Conservation (phyloP, 768 basidiomycete species). For the Sistotremastrum niveocremeum region DNA sequence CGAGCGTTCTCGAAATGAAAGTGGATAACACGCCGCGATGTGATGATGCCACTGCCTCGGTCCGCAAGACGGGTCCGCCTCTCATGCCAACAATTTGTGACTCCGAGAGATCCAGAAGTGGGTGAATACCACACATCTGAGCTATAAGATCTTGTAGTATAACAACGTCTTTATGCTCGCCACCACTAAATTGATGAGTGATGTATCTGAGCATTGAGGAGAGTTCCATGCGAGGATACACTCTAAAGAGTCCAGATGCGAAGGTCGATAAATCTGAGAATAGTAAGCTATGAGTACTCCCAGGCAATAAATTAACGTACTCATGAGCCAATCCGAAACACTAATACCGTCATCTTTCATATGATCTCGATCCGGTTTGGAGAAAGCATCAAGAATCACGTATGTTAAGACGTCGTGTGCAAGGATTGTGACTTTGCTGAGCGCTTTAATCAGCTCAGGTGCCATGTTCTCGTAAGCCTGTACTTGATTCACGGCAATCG, state of each 20-base stretch:
- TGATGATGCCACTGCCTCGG: conserved; percentile 74
- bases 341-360: conserved; percentile 90
- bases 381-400: conserved; percentile 73
- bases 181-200: conserved; percentile 76
- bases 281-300: conserved; percentile 9
- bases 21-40: conserved; percentile 50
- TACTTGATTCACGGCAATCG: conserved; percentile 81
- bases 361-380: conserved; percentile 66
- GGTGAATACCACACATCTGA: conserved; percentile 93
- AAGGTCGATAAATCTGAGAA: conserved; percentile 76
- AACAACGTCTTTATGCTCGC: conserved; percentile 76
- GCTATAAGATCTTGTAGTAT: conserved; percentile 87
- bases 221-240: conserved; percentile 65
- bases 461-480: conserved; percentile 95
- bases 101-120: conserved; percentile 79
- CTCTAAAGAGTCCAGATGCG: conserved; percentile 80
- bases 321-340: conserved; percentile 82
- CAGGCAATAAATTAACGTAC: conserved; percentile 34
- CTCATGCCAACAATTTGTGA: conserved; percentile 83
- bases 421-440: conserved; percentile 82
- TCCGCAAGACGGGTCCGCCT: conserved; percentile 74
- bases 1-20: conserved; percentile 19
- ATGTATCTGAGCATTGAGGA: conserved; percentile 80
- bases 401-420: conserved; percentile 90
- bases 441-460: conserved; percentile 75